Evolutionary conservation across 768 basidiomycete genomes (phyloP), one percentile per base, ranked within the genome.

Genomic region (Coprinopsis cinerea): DNA sequence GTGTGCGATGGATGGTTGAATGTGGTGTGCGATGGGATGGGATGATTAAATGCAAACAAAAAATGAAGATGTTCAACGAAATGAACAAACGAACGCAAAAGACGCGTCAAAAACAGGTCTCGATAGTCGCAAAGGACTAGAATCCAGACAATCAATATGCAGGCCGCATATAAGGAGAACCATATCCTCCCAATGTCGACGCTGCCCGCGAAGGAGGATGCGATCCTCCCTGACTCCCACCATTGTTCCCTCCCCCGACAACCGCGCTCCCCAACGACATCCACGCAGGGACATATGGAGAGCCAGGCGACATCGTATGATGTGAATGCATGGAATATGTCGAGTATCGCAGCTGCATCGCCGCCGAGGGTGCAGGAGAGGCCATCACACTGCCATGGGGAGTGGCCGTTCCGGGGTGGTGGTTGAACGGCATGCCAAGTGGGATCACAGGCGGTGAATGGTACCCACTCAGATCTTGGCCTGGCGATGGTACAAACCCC

Each of bases 211-310:
- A 56, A 23, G 59, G 54, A 30, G 58, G 57, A 18, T 59, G 55
- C 20, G 58, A 58, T 15, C 53, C 51, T 4, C 61, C 51, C 3
- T 62, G 57, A 14, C 58, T 44, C 28, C 49, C 45, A 26, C 51
- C 43, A n/a, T 49, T 52, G 23, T 54, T 51, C 25, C 49, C 56
- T 20, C 53, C n/a, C n/a, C n/a, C n/a, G n/a, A n/a, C n/a, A n/a
- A n/a, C n/a, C n/a, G n/a, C n/a, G n/a, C n/a, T n/a, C n/a, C n/a
- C 45, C 7, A 60, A 59, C n/a, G 57, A 48, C 25, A 62, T 55
- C 64, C 65, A 70, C n/a, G 62, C 57, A 14, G 67, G 60, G 18
- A 64, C 55, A 51, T 67, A 70, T 7, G 66, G 50, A 22, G 23
- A 17, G 22, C 32, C 42, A 23, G 42, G 24, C 27, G 42, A 27